Evolutionary conservation across 306 rosid species (phyloP), one percentile per base, ranked within the genome.

Genomic region (Glycine latifolia): DNA sequence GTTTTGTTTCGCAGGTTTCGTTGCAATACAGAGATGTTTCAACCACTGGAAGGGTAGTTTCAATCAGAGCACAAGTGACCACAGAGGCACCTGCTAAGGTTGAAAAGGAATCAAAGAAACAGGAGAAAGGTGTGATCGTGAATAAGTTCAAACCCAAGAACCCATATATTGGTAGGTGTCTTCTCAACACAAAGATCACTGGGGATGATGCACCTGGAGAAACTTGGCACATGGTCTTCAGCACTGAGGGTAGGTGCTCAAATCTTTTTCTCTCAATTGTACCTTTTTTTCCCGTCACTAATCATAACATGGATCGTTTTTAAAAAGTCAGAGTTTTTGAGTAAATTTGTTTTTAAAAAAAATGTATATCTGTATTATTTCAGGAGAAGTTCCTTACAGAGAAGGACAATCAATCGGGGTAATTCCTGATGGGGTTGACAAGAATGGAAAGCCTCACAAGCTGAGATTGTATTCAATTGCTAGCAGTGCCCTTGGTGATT

Each of bases 151-250:
- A 89, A 77, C 99, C 99, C 5, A 94, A 94, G 83, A 73, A 81
- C n/a, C 97, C 98, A 4, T 94, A 94, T 90, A 46, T 2, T 46
- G 92, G 92, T 0, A 88, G 89, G 41, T 91, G 94, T 83, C 91
- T 94, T 43, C 91, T 94, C 81, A 94, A 94, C 90, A 94, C 98
- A 13, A 94, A 89, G 89, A 94, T 94, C 88, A 94, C 98, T 6
- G 98, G 89, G 62, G 98, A 94, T 74, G 98, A 94, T 73, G 98
- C 98, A 68, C 98, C 98, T 15, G 98, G 98, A 10, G 98, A 94
- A 81, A 94, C 98, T 5, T 91, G 97, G 94, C 98, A 94, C 86
- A 94, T 94, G 97, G 97, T 94, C 78, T 94, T 94, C 92, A 90
- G 80, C 88, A 94, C 98, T 11, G 98, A 94, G 58, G 98, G 97